phyloP scores from a whole-genome alignment of 257 asterid genomes.

The Solanum pimpinellifolium region DNA sequence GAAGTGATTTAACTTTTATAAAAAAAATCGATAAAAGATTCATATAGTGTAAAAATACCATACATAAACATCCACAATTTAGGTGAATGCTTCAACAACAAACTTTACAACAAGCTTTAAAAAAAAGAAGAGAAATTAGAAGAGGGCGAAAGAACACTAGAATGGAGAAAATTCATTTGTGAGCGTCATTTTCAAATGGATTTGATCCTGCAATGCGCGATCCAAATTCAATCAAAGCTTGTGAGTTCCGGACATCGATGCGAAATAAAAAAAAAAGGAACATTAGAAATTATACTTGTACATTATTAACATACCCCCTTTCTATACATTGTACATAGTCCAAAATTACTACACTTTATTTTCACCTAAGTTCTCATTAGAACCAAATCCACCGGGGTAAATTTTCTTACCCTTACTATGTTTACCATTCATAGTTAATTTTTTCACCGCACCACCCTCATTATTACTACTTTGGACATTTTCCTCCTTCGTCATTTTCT shows the following conservation, averaged over 20 bases:
- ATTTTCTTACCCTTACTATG: slow-evolving; percentile 14
- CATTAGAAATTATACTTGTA: not conserved
- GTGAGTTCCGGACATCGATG: rapidly evolving
- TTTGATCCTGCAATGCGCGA: too few species aligned
- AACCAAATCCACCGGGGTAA: slow-evolving; percentile 16
- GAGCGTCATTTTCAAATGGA: too few species aligned
- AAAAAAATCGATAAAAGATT: not conserved
- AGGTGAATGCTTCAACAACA: not conserved
- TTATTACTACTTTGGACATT: slow-evolving; percentile 1
- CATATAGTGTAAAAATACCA: not conserved
- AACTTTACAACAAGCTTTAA: not conserved
- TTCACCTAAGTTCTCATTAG: not conserved
- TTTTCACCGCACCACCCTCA: not conserved
- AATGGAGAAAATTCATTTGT: too few species aligned
- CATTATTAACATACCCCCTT: not conserved
- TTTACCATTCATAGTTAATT: slow-evolving; percentile 5
- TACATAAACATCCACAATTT: not conserved
- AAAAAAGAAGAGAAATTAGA: not conserved
- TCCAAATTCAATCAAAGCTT: too few species aligned
- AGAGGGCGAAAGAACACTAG: not conserved
- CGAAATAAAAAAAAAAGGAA: too few species aligned
- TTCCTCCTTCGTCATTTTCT: slow-evolving; percentile 14
- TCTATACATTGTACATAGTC: not conserved
- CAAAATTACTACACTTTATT: not conserved
- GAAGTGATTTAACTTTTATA: not conserved